Evolutionary conservation across 768 basidiomycete species (phyloP).

Genomic region (Vararia minispora): DNA sequence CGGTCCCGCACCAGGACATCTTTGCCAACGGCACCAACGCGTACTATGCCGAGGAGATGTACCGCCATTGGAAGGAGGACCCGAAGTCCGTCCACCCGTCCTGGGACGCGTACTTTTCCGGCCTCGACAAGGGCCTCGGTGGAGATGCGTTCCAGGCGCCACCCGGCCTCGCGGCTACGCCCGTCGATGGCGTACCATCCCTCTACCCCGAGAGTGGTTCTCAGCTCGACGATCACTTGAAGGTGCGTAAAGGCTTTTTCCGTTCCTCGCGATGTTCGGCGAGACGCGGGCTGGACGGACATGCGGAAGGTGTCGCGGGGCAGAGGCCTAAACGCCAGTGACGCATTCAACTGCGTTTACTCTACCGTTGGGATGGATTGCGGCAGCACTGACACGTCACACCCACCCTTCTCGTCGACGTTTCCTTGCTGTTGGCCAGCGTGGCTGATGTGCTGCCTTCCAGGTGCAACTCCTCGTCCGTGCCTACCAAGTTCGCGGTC

Average conservation of each 20-base stretch:
- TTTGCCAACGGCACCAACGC: slow-evolving; percentile 94
- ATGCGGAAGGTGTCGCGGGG: too few relatives aligned
- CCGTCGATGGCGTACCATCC: slow-evolving; percentile 72
- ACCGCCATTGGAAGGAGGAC: slow-evolving; percentile 83
- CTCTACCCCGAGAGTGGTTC: slow-evolving; percentile 56
- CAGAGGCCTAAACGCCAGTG: too few relatives aligned
- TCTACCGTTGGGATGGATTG: too few relatives aligned
- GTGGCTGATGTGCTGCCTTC: not conserved
- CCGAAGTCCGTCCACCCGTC: slow-evolving; percentile 87
- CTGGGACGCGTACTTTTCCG: slow-evolving; percentile 91
- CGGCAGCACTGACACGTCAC: too few relatives aligned
- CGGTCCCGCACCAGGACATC: slow-evolving; percentile 59
- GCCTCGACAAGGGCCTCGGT: slow-evolving; percentile 82
- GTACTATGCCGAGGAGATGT: slow-evolving; percentile 97
- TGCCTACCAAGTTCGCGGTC: slow-evolving; percentile 98
- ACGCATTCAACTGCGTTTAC: too few relatives aligned
- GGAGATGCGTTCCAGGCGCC: slow-evolving; percentile 78
- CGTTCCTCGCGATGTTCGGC: too few relatives aligned
- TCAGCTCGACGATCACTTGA: slow-evolving; percentile 88
- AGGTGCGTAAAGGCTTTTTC: slow-evolving; percentile 36
- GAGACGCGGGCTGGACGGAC: too few relatives aligned
- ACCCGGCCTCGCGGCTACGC: slow-evolving; percentile 57
- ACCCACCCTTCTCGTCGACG: slow-evolving; percentile 5
- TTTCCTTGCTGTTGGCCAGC: slow-evolving; percentile 2
- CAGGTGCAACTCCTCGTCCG: slow-evolving; percentile 96